phyloP scores from a whole-genome alignment of 345 rosid species.

The Citrus trifoliata region DNA sequence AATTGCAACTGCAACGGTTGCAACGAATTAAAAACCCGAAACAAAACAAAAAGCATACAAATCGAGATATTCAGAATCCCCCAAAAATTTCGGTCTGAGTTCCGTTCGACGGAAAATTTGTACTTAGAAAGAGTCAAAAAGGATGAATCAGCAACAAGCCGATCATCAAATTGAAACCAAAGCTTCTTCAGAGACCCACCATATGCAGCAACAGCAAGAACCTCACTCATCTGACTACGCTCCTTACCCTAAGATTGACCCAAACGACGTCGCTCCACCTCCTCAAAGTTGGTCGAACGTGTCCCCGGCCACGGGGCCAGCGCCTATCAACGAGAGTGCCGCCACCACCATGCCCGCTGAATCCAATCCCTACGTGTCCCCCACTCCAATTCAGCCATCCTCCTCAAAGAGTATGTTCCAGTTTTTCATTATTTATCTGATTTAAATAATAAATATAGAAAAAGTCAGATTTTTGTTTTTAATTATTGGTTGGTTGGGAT shows the following conservation, averaged over 20 bases:
- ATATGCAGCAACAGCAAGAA: not conserved
- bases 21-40: too few relatives aligned
- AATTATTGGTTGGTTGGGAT: not conserved
- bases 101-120: not conserved
- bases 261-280: slow-evolving; percentile 69
- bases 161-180: slow-evolving; percentile 16
- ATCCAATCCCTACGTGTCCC: slow-evolving; percentile 76
- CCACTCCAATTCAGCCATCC: slow-evolving; percentile 37
- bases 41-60: not conserved
- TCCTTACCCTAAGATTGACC: slow-evolving; percentile 85
- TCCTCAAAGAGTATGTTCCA: slow-evolving; percentile 51
- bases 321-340: slow-evolving; percentile 43
- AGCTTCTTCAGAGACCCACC: slow-evolving; percentile 15
- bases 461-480: too few relatives aligned
- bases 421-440: not conserved
- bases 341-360: slow-evolving; percentile 86
- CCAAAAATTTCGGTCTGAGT: not conserved
- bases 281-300: slow-evolving; percentile 36
- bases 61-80: not conserved
- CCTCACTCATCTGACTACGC: slow-evolving; percentile 73
- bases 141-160: slow-evolving; percentile 11
- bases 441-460: too few relatives aligned
- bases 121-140: not conserved
- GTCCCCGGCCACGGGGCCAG: slow-evolving; percentile 30
- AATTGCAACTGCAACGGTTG: not conserved